Conservation (phyloP, 2,329 filamentous ascomycete species). For the Colletotrichum sp. region DNA sequence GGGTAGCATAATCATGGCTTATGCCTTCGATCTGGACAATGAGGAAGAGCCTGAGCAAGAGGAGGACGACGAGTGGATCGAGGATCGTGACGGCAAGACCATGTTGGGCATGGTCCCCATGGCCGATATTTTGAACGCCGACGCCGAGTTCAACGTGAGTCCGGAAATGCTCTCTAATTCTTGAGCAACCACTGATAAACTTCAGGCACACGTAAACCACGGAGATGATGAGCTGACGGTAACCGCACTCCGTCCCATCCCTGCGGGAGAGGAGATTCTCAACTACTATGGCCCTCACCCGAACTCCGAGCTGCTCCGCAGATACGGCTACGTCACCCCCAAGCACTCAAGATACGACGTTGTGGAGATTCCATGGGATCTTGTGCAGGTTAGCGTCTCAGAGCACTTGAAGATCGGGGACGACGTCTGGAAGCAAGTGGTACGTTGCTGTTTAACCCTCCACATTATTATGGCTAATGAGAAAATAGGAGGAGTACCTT, state of each 20-base stretch:
- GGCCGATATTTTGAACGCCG: conserved; percentile 88
- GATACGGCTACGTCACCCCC: conserved; percentile 86
- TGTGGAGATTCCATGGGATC: conserved; percentile 73
- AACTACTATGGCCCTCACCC: conserved; percentile 91
- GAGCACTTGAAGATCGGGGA: conserved; percentile 41
- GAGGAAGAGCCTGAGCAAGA: conserved; percentile 63
- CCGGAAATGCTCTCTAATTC: fast-evolving
- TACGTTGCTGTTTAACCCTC: conserved; percentile 36
- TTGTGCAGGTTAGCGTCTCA: conserved; percentile 55
- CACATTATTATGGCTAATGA: conserved; percentile 24
- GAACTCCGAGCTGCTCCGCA: conserved; percentile 79
- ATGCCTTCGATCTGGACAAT: conserved; percentile 81
- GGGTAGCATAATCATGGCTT: conserved; percentile 91
- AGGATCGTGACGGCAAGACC: conserved; percentile 62
- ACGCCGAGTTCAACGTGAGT: conserved; percentile 82
- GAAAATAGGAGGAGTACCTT: conserved; percentile 42
- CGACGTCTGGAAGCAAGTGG: conserved; percentile 45
- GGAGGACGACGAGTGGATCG: conserved; percentile 68
- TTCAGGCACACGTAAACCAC: conserved; percentile 59
- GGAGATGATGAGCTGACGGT: conserved; percentile 68
- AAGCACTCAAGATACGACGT: conserved; percentile 83
- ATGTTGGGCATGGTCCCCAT: conserved; percentile 89
- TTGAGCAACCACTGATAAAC: not conserved
- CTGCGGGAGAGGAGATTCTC: conserved; percentile 76
- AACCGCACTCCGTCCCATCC: conserved; percentile 72